Evolutionary conservation across 352 stramenopile species (phyloP), one percentile per base, ranked within the genome.

Genomic region (Phytophthora cajani): DNA sequence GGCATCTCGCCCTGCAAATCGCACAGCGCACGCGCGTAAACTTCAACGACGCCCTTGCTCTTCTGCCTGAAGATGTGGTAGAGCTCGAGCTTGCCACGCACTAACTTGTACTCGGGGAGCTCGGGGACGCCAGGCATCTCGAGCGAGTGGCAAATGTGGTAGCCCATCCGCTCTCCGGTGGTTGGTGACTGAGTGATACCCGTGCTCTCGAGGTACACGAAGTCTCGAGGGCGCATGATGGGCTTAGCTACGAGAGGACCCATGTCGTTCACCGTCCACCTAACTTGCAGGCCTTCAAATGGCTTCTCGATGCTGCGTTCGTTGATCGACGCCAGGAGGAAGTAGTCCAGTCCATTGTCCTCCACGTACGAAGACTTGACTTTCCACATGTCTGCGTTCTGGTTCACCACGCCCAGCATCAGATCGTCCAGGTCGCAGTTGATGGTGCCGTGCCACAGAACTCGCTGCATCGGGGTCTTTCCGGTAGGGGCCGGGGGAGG

Each of bases 321-420:
- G 0, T 56, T 62, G 44, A 79, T 70, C 12, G 75, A 79, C 5
- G 67, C 62, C 5, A 81, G 61, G 2, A 79, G 36, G 25, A 75
- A 69, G 42, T 67, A 78, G 53, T 81, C 71, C 5, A 79, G 40
- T 0, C 67, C 63, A 36, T 79, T 79, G 62, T 81, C 74, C 11
- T 84, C 59, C 0, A 89, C 66, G 58, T 89, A 83, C 0, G 78
- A 81, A 11, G 75, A 81, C 52, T 77, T 80, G 69, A 85, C 67
- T 51, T 78, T 72, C 71, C 72, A 79, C 64, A 71, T 67, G n/a
- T 82, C 71, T 36, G 72, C 54, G 17, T 75, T 79, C 30, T 77
- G 69, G 53, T 72, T 74, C 10, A 77, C 50, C 11, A 77, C 57
- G 1, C 78, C 75, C 25, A 80, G 70, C 75, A 85, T 81, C 27